phyloP scores from a whole-genome alignment of 2,329 filamentous ascomycete genomes.

The Stachybotrys chlorohalonatus region DNA sequence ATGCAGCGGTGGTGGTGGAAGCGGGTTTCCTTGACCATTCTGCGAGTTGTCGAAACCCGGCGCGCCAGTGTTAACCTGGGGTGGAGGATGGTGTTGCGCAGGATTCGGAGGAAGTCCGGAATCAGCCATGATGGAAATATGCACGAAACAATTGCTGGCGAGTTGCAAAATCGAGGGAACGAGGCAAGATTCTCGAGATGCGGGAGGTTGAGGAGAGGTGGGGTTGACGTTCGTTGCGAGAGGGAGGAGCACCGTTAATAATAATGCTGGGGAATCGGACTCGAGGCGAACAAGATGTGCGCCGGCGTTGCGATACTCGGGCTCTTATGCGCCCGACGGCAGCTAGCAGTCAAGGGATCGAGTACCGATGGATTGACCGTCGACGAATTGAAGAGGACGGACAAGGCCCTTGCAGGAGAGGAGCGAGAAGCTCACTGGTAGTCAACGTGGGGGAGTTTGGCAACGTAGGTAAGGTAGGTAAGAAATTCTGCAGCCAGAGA shows the following conservation, averaged over 20 bases:
- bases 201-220: slow-evolving; percentile 6
- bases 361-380: background rate
- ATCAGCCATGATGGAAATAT: slow-evolving; percentile 62
- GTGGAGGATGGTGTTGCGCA: slow-evolving; percentile 60
- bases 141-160: slow-evolving; percentile 5
- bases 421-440: background rate
- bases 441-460: background rate
- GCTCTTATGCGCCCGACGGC: background rate
- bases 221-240: background rate
- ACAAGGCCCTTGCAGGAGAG: background rate
- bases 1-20: slow-evolving; percentile 84
- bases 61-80: slow-evolving; percentile 59
- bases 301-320: background rate
- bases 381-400: background rate
- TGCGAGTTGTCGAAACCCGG: slow-evolving; percentile 70
- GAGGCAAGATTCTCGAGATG: background rate
- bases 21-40: slow-evolving; percentile 60
- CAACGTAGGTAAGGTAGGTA: background rate
- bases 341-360: background rate
- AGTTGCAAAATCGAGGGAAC: background rate
- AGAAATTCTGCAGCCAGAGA: background rate
- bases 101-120: slow-evolving; percentile 53
- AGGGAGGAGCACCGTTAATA: background rate
- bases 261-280: background rate
- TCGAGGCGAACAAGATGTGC: background rate